These are phyloP conservation scores for Paraphoma chrysanthemicola DNA, from an alignment of 2,329 filamentous ascomycete species.

Conservation along the genomic window DNA sequence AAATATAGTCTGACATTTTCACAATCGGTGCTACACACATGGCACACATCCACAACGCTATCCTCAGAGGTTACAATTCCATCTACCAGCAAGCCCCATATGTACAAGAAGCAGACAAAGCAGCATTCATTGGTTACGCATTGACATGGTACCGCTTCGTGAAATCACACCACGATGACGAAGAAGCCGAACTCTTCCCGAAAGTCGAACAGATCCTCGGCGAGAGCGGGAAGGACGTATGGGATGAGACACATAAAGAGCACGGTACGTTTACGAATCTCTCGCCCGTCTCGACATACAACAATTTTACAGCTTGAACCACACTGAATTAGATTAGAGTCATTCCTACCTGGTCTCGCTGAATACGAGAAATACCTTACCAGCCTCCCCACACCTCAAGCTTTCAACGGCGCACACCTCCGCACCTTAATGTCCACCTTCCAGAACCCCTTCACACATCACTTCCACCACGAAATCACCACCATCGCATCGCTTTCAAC, in stretches of 20 bases:
- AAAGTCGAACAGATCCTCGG: slow-evolving; percentile 39
- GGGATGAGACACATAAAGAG: slow-evolving; percentile 41
- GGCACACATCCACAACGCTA: slow-evolving; percentile 50
- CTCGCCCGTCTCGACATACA: too few relatives aligned
- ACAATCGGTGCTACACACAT: slow-evolving; percentile 46
- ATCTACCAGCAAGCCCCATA: slow-evolving; percentile 49
- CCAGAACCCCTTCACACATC: slow-evolving; percentile 32
- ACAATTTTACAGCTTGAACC: too few relatives aligned
- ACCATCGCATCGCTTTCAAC: slow-evolving; percentile 46
- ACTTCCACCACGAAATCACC: slow-evolving; percentile 45
- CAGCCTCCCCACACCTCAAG: slow-evolving; percentile 19
- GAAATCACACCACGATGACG: slow-evolving; percentile 46
- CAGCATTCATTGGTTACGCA: slow-evolving; percentile 46
- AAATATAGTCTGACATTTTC: slow-evolving; percentile 38
- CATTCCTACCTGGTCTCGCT: slow-evolving; percentile 35
- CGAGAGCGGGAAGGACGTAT: slow-evolving; percentile 26
- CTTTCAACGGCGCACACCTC: slow-evolving; percentile 34
- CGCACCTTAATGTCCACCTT: slow-evolving; percentile 36
- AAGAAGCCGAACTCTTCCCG: slow-evolving; percentile 46
- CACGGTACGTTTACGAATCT: slow-evolving; percentile 30
- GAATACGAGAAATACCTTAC: slow-evolving; percentile 33
- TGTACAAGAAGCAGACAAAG: slow-evolving; percentile 37
- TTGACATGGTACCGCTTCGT: slow-evolving; percentile 45
- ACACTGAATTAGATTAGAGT: slow-evolving; percentile 26
- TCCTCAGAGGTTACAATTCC: slow-evolving; percentile 50